Percentiles rank a stretch among this genome's conserved stretches.
These are phyloP conservation scores for Macrotyloma uniflorum DNA, from an alignment of 306 rosid species.

Conservation along the genomic window DNA sequence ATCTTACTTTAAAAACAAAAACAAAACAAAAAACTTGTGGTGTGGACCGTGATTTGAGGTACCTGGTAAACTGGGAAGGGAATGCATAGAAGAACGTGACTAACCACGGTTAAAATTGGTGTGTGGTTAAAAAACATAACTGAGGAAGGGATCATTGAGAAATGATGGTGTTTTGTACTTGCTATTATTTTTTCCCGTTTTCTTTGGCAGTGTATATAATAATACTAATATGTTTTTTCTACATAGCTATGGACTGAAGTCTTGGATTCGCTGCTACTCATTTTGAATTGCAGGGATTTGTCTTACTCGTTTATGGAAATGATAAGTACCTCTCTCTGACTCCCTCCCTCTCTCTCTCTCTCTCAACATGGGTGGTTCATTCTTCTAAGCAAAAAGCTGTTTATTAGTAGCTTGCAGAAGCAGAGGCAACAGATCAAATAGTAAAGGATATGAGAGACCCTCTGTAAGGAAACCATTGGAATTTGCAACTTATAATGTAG, in stretches of 20 bases:
- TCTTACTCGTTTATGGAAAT: conserved; percentile 75
- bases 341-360: conserved; percentile 38
- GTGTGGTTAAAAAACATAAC: conserved; percentile 48
- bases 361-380: conserved; percentile 63
- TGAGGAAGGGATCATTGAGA: conserved; percentile 76
- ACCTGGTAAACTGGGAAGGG: not conserved
- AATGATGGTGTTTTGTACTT: conserved; percentile 77
- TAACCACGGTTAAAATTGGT: conserved; percentile 63
- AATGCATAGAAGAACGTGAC: conserved; percentile 51
- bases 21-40: no score
- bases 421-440: conserved; percentile 76
- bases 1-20: no score
- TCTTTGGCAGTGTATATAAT: not conserved
- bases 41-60: not conserved
- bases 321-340: conserved; percentile 44
- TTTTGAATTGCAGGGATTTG: conserved; percentile 64
- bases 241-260: conserved; percentile 32
- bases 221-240: no score
- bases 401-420: conserved; percentile 57
- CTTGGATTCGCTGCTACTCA: conserved; percentile 54
- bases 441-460: conserved; percentile 62
- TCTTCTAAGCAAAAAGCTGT: conserved; percentile 89
- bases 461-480: conserved; percentile 59
- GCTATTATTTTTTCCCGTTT: conserved; percentile 7
- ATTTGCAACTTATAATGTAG: conserved; percentile 51